phyloP scores from a whole-genome alignment of 306 rosid species.

The Lagenaria siceraria region DNA sequence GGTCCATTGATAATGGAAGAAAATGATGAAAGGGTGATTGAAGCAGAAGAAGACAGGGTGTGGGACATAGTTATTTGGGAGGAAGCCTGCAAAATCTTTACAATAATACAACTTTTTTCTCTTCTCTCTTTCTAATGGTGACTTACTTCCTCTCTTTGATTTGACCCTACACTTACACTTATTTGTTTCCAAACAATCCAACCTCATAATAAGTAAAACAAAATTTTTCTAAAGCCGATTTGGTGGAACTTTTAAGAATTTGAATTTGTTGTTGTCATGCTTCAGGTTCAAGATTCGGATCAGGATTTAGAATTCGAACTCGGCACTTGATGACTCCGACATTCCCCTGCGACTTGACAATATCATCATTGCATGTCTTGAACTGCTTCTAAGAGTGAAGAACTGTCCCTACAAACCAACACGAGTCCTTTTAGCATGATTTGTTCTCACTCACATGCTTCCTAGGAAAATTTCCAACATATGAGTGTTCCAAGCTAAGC shows the following conservation, averaged over 20 bases:
- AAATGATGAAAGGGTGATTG: slow-evolving; percentile 1
- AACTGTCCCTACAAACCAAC: no score
- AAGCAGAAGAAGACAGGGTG: not conserved
- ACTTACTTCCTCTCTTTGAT: not conserved
- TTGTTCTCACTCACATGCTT: no score
- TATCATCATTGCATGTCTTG: no score
- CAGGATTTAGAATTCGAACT: no score
- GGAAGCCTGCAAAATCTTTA: slow-evolving; percentile 21
- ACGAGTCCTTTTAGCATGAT: no score
- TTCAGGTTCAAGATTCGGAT: no score
- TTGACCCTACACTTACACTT: slow-evolving; percentile 29
- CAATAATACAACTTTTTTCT: slow-evolving; percentile 37
- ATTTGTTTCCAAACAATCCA: slow-evolving; percentile 19
- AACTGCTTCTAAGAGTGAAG: no score
- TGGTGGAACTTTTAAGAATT: not conserved
- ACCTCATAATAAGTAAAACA: not conserved
- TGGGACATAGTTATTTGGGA: not conserved
- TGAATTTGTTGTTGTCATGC: not conserved
- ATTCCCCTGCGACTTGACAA: no score
- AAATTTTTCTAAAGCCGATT: not conserved
- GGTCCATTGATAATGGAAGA: not conserved
- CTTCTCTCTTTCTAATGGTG: not conserved
- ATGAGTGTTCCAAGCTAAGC: no score
- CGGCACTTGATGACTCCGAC: no score
- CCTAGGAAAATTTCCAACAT: no score